A percentile compares a stretch with the other conserved stretches of the same genome.
Conservation (phyloP, 106 monocot genomes). For the Dactylorhiza incarnata region DNA sequence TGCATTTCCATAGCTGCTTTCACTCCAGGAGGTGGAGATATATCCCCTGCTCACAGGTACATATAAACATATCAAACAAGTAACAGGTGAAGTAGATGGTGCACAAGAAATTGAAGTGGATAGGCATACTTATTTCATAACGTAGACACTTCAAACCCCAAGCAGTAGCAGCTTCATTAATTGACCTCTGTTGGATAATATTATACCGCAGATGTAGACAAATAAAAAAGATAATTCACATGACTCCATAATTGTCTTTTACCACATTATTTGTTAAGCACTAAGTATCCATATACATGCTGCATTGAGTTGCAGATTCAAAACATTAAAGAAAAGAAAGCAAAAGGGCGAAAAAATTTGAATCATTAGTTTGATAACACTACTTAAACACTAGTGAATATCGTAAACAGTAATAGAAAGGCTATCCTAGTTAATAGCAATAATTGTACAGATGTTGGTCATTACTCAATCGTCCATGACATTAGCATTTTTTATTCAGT, state of each 20-base stretch:
- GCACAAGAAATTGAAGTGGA: background rate
- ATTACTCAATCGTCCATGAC: too few relatives aligned
- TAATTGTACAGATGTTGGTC: too few relatives aligned
- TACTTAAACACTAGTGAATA: background rate
- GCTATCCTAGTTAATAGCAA: too few relatives aligned
- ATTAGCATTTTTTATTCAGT: too few relatives aligned
- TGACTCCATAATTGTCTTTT: background rate
- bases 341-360: background rate
- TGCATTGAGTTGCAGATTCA: background rate
- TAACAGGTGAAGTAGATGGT: background rate
- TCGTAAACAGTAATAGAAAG: background rate
- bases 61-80: background rate
- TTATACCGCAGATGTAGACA: background rate
- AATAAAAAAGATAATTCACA: conserved; percentile 1
- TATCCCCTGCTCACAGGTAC: conserved; percentile 55
- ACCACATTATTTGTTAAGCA: background rate
- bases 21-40: conserved; percentile 86
- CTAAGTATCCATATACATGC: background rate
- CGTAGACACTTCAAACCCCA: conserved; percentile 92
- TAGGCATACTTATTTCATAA: conserved; percentile 84
- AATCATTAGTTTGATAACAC: background rate
- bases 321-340: background rate
- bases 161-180: conserved; percentile 82
- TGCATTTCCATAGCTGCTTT: conserved; percentile 99
- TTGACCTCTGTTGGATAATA: conserved; percentile 51